phyloP scores from a whole-genome alignment of 106 monocot species.

The Posidonia australis region DNA sequence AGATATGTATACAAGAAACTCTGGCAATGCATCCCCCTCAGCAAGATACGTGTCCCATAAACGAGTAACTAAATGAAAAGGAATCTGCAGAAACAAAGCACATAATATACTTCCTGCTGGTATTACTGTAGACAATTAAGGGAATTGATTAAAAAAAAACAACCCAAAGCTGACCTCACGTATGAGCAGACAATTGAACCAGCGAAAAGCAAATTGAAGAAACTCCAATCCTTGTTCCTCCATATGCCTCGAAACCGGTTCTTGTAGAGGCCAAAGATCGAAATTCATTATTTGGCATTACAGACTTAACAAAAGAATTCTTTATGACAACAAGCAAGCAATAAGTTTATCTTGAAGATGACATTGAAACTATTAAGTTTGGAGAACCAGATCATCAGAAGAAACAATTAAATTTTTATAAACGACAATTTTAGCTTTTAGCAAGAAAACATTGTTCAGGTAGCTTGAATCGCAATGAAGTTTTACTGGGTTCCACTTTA shows the following conservation, averaged over 20 bases:
- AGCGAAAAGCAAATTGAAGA: constrained; percentile 97
- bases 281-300: neutral
- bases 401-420: too few species aligned
- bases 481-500: too few species aligned
- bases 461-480: too few species aligned
- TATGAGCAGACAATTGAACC: constrained; percentile 98
- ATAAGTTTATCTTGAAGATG: too few species aligned
- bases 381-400: too few species aligned
- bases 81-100: constrained; percentile 43
- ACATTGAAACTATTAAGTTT: too few species aligned
- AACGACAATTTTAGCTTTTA: too few species aligned
- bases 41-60: constrained; percentile 98
- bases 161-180: constrained; percentile 58
- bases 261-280: constrained; percentile 21
- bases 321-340: too few species aligned
- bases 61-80: constrained; percentile 86
- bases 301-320: too few species aligned
- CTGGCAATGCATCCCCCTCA: constrained; percentile 93
- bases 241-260: constrained; percentile 91
- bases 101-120: neutral
- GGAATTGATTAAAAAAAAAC: neutral
- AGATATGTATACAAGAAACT: constrained; percentile 97
- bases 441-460: too few species aligned
- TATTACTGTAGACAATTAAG: neutral
- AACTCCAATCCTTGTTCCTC: constrained; percentile 97